Evolutionary conservation across 129 eudicot genomes (phyloP).

Genomic region (Cynara cardunculus): DNA sequence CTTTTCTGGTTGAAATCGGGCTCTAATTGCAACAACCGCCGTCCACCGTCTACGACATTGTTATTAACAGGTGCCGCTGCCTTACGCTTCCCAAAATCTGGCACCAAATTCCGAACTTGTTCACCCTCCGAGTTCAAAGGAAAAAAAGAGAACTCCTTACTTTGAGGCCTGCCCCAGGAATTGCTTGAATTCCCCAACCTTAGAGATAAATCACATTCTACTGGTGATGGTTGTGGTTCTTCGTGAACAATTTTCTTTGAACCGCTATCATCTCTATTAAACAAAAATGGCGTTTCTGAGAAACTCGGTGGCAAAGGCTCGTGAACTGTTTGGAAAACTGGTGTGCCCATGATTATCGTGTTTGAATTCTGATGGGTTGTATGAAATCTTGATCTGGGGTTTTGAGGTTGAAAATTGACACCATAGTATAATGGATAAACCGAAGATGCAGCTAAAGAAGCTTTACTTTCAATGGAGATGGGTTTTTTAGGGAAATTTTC

Average conservation of each 20-base stretch:
- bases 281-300: slow-evolving; percentile 29
- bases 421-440: slow-evolving; percentile 73
- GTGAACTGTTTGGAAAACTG: slow-evolving; percentile 43
- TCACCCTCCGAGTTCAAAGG: slow-evolving; percentile 43
- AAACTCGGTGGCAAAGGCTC: slow-evolving; percentile 36
- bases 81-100: slow-evolving; percentile 58
- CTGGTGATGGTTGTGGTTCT: slow-evolving; percentile 18
- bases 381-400: slow-evolving; percentile 23
- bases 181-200: slow-evolving; percentile 54
- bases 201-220: slow-evolving; percentile 67
- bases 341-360: slow-evolving; percentile 57
- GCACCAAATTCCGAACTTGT: slow-evolving; percentile 32
- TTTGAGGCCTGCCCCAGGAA: slow-evolving; percentile 5
- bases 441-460: slow-evolving; percentile 13
- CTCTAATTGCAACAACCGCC: slow-evolving; percentile 33
- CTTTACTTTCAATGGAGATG: slow-evolving; percentile 20
- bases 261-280: background rate
- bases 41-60: slow-evolving; percentile 26
- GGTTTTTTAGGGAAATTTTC: slow-evolving; percentile 22
- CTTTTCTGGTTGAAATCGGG: slow-evolving; percentile 42
- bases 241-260: slow-evolving; percentile 4
- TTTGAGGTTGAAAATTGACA: slow-evolving; percentile 36
- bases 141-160: slow-evolving; percentile 61
- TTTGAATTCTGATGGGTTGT: slow-evolving; percentile 20
- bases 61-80: background rate